Evolutionary conservation across 2,329 filamentous ascomycete genomes (phyloP), one percentile per base, ranked within the genome.

Genomic region (Graphiopsis chlorocephala): DNA sequence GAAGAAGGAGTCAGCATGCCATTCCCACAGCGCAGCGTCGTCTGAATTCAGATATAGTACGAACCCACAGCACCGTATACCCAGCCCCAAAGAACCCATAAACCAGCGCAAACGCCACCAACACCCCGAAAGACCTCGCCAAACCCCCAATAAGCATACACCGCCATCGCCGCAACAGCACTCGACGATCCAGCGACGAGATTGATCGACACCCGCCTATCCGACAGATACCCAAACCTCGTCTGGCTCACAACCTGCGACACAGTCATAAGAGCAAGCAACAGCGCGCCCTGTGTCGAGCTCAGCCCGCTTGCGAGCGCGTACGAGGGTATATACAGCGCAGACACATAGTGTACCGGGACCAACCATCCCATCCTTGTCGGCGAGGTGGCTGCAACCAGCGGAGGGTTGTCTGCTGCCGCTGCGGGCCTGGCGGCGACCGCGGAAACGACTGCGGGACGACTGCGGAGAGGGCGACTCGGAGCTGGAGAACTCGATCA

Each of bases 71-170:
- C 2, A 71, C 72, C 1, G 77, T 79, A 62, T 77, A 82, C 2
- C 78, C 78, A 0, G 78, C 78, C 0, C 77, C 80, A 47, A 81
- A 82, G 47, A 82, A 73, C 4, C 81, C 81, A 64, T 82, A 83
- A 0, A 78, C 65, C 4, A 82, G 60, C 1, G 74, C 73, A 60
- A 82, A 83, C 1, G 79, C 67, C 25, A 75, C 71, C 10, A 85
- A 71, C 0, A 73, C 65, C 0, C 71, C 68, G 67, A 77, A 11
- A 63, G 73, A 75, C 2, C 74, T 73, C 0, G 81, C 76, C 17
- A 83, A 83, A 70, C 0, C 82, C 83, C 82, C 83, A 85, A 29
- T 80, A 64, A 0, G 81, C 69, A 62, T 83, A 82, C 0, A 80
- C 73, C 0, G 79, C 77, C 1, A 80, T 10, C 0, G 78, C 78